Conservation (phyloP, 495 filamentous ascomycete species). For the Penicillium maclennaniae region DNA sequence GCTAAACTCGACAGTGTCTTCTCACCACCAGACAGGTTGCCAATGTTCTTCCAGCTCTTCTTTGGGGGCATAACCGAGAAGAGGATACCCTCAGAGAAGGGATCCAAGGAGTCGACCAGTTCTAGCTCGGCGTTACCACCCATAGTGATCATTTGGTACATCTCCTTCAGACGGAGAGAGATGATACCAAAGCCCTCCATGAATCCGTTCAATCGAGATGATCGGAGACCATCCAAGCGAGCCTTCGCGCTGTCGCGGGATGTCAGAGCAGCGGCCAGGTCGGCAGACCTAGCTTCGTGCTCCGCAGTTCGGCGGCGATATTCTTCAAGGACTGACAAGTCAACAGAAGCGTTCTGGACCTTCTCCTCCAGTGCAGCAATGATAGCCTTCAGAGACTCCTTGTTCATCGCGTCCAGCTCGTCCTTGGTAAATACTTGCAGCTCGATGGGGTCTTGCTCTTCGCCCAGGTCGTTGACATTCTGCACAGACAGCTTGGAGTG, state of each 20-base stretch:
- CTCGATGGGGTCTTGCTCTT: slow-evolving; percentile 50
- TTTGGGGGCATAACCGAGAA: slow-evolving; percentile 99
- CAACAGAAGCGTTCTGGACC: slow-evolving; percentile 82
- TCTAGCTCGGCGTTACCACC: slow-evolving; percentile 97
- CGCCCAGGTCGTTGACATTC: slow-evolving; percentile 68
- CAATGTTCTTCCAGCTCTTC: slow-evolving; percentile 99
- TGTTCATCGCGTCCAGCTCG: slow-evolving; percentile 89
- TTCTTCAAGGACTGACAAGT: slow-evolving; percentile 86
- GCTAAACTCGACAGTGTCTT: slow-evolving; percentile 94
- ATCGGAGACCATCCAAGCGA: slow-evolving; percentile 84
- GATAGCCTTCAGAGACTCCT: slow-evolving; percentile 76
- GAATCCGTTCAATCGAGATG: slow-evolving; percentile 87
- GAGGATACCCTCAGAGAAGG: slow-evolving; percentile 93
- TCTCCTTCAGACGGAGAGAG: slow-evolving; percentile 94
- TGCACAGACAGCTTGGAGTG: slow-evolving; percentile 71
- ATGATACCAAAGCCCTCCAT: slow-evolving; percentile 97
- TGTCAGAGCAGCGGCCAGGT: slow-evolving; percentile 69
- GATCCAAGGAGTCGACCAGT: slow-evolving; percentile 90
- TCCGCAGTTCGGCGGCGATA: slow-evolving; percentile 90
- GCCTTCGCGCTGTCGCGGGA: slow-evolving; percentile 83
- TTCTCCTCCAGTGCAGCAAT: slow-evolving; percentile 92
- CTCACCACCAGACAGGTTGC: slow-evolving; percentile 90
- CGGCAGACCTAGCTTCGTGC: slow-evolving; percentile 72
- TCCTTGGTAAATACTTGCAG: slow-evolving; percentile 82
- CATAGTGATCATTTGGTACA: slow-evolving; percentile 99